These are phyloP conservation scores for Lophium mytilinum DNA, from an alignment of 495 filamentous ascomycete genomes.

Conservation along the genomic window DNA sequence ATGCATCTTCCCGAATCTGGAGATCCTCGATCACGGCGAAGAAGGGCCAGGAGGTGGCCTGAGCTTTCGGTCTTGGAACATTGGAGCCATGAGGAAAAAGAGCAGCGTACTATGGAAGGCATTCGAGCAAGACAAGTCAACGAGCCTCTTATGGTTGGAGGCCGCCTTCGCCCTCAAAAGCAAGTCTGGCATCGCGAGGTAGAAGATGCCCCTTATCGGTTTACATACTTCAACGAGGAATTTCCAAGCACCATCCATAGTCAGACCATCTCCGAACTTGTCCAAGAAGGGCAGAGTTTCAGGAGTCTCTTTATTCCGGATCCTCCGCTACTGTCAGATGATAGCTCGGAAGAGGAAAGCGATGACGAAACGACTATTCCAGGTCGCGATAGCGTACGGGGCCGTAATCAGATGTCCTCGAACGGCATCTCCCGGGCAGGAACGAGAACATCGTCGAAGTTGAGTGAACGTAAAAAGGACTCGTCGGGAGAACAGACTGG, in stretches of 20 bases:
- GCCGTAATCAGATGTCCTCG: background rate
- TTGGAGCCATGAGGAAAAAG: constrained; percentile 87
- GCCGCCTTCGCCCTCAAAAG: constrained; percentile 74
- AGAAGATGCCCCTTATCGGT: constrained; percentile 87
- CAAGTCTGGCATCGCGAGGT: constrained; percentile 74
- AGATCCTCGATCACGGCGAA: constrained; percentile 27
- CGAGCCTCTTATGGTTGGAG: constrained; percentile 85
- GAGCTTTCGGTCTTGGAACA: constrained; percentile 73
- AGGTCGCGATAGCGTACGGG: constrained; percentile 2
- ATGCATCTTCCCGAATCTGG: constrained; percentile 35
- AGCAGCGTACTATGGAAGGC: constrained; percentile 69
- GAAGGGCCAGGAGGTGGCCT: constrained; percentile 52
- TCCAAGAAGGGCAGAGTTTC: constrained; percentile 77
- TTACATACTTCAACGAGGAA: constrained; percentile 98
- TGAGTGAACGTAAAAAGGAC: constrained; percentile 1
- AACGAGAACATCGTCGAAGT: constrained; percentile 1
- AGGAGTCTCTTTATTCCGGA: constrained; percentile 76
- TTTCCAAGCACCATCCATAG: constrained; percentile 90
- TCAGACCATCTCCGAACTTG: constrained; percentile 84
- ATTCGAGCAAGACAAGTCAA: constrained; percentile 86
- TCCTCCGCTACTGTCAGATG: constrained; percentile 46
- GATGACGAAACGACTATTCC: constrained; percentile 1
- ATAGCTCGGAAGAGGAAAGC: constrained; percentile 28
- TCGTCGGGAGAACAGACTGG: constrained; percentile 24
- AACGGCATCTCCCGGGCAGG: constrained; percentile 7